Percentiles rank a stretch among this genome's conserved stretches.
phyloP scores from a whole-genome alignment of 495 filamentous ascomycete species.

The Neurospora hispaniola region DNA sequence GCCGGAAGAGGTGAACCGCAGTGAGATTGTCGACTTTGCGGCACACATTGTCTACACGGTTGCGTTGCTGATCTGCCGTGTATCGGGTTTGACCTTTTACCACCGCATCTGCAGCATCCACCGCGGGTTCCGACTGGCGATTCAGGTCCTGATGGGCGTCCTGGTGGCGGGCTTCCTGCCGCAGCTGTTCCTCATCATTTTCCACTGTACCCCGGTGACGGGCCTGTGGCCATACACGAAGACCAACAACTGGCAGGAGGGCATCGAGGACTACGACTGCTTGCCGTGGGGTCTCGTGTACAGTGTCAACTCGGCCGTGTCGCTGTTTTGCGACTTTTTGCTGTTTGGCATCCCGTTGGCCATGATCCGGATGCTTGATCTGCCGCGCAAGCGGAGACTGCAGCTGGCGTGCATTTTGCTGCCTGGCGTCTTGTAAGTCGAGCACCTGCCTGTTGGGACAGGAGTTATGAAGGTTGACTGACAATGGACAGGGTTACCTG shows the following conservation, averaged over 20 bases:
- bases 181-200: slow-evolving; percentile 35
- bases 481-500: slow-evolving; percentile 25
- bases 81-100: slow-evolving; percentile 41
- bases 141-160: slow-evolving; percentile 24
- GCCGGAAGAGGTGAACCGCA: slow-evolving; percentile 21
- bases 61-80: slow-evolving; percentile 33
- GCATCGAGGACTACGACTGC: slow-evolving; percentile 24
- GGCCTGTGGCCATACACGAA: slow-evolving; percentile 32
- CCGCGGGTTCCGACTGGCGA: slow-evolving; percentile 23
- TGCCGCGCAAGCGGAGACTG: slow-evolving; percentile 26
- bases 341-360: slow-evolving; percentile 34
- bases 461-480: background rate
- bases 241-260: slow-evolving; percentile 21
- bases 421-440: slow-evolving; percentile 33
- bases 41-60: slow-evolving; percentile 39
- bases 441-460: background rate
- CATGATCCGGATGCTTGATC: slow-evolving; percentile 29
- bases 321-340: slow-evolving; percentile 32
- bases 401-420: slow-evolving; percentile 32
- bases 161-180: slow-evolving; percentile 29
- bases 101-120: slow-evolving; percentile 28
- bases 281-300: slow-evolving; percentile 36
- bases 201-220: slow-evolving; percentile 35
- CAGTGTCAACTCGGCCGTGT: slow-evolving; percentile 32
- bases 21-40: slow-evolving; percentile 34